Evolutionary conservation across 768 basidiomycete species (phyloP).

Genomic region (Pleurotus eryngii): DNA sequence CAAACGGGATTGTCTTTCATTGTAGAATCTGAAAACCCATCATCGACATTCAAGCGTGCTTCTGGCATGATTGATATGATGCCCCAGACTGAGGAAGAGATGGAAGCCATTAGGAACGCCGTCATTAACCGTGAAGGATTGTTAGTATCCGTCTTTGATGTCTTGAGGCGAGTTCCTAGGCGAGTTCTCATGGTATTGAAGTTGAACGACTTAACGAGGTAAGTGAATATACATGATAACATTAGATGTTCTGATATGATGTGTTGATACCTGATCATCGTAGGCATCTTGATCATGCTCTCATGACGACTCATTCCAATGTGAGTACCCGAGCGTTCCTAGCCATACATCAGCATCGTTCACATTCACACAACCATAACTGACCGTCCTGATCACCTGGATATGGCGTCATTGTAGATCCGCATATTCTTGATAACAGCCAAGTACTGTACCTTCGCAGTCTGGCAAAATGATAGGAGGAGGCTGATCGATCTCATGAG

Average conservation of each 20-base stretch:
- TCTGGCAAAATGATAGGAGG: conserved; percentile 69
- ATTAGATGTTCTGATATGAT: neutral
- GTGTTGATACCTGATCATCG: neutral
- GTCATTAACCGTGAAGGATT: conserved; percentile 82
- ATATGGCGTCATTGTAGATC: conserved; percentile 36
- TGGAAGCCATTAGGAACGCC: conserved; percentile 78
- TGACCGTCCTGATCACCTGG: neutral
- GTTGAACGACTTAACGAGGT: conserved; percentile 83
- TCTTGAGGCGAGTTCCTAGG: conserved; percentile 82
- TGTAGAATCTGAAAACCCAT: neutral
- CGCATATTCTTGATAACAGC: conserved; percentile 92
- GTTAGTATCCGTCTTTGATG: conserved; percentile 80
- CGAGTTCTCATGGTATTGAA: conserved; percentile 82
- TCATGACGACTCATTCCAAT: conserved; percentile 85
- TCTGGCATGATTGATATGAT: conserved; percentile 74
- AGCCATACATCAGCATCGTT: too few species aligned
- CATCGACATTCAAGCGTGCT: conserved; percentile 50
- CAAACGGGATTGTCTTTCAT: too few species aligned
- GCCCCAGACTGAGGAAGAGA: conserved; percentile 72
- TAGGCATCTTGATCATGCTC: conserved; percentile 12
- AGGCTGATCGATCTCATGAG: conserved; percentile 44
- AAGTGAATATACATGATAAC: conserved; percentile 10
- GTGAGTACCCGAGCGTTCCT: conserved; percentile 28
- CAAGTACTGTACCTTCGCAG: conserved; percentile 78
- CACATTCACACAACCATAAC: too few species aligned